These are phyloP conservation scores for Candida pseudoglaebosa DNA, from an alignment of 805 yeast genomes.

Conservation along the genomic window DNA sequence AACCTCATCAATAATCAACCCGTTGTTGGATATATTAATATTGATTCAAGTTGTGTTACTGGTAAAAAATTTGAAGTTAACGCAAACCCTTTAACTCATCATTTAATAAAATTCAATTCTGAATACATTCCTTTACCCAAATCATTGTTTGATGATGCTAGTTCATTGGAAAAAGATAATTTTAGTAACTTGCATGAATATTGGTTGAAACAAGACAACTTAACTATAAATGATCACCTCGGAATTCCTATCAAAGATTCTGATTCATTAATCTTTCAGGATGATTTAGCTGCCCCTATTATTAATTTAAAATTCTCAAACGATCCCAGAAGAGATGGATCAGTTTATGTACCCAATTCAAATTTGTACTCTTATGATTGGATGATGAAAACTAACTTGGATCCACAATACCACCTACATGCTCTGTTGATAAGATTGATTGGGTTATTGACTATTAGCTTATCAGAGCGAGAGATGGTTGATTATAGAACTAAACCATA, in stretches of 20 bases:
- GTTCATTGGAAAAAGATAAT: constrained; percentile 15
- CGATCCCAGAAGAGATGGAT: constrained; percentile 23
- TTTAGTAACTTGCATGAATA: constrained; percentile 28
- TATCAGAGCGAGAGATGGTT: constrained; percentile 39
- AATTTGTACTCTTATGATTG: constrained; percentile 31
- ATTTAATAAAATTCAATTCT: constrained; percentile 24
- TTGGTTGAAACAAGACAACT: constrained; percentile 33
- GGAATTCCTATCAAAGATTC: constrained; percentile 21
- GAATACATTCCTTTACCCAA: constrained; percentile 30
- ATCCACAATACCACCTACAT: constrained; percentile 26
- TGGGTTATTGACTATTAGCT: constrained; percentile 32
- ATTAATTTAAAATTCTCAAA: constrained; percentile 31
- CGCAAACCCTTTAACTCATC: constrained; percentile 33
- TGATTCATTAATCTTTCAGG: constrained; percentile 31
- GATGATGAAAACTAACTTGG: constrained; percentile 24
- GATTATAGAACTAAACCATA: constrained; percentile 22
- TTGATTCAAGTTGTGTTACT: constrained; percentile 35
- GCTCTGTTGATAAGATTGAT: constrained; percentile 32
- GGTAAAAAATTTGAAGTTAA: constrained; percentile 35
- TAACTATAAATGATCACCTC: constrained; percentile 26
- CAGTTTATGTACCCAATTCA: constrained; percentile 31
- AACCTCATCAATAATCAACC: constrained; percentile 19
- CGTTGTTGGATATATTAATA: constrained; percentile 32
- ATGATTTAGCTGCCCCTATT: constrained; percentile 25
- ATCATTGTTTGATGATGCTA: constrained; percentile 14